Evolutionary conservation across 2,329 filamentous ascomycete species (phyloP), one percentile per base, ranked within the genome.

Genomic region (Ophiostoma triangulosporum): DNA sequence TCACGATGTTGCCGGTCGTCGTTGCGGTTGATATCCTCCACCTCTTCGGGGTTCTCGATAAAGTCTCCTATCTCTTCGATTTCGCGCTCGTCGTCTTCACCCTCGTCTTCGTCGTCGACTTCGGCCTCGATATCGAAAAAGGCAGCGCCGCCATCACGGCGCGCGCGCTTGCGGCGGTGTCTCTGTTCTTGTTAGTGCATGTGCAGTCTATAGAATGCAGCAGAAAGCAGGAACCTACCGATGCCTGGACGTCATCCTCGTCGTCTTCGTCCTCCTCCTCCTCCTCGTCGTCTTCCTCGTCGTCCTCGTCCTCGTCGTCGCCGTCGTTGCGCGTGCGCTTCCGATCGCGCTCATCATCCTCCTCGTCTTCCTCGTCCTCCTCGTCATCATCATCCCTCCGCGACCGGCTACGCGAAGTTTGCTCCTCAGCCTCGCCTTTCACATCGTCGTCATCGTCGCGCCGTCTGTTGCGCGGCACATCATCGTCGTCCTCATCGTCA

Each of bases 71-170:
- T 81, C 60, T 84, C 88, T 61, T 89, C 83, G 56, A 87, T 81
- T 53, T 95, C 89, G 61, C 94, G 88, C 61, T 96, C 91, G 51
- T 94, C 88, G 59, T 95, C 88, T 57, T 87, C 86, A 60, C 79
- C 84, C 60, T 88, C 86, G 62, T 95, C 89, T 62, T 95, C 89
- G 59, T 95, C 93, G 64, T 97, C 93, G 61, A 98, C 93, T 70
- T 96, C 93, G 66, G 93, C 93, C 75, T 98, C 93, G 64, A 91
- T 88, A 81, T 98, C 93, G 70, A 98, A 83, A 80, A 96, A 96
- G 63, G 85, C 83, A 62, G 88, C 87, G 58, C 88, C 81, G 59
- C 78, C 78, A 59, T 86, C 81, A 51, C 64, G 64, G 66, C 80
- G 81, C 66, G 83, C 84, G 55, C 90, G 86, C 69, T 97, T 97